phyloP scores from a whole-genome alignment of 2,329 filamentous ascomycete genomes.

The Eurotiales sp. region DNA sequence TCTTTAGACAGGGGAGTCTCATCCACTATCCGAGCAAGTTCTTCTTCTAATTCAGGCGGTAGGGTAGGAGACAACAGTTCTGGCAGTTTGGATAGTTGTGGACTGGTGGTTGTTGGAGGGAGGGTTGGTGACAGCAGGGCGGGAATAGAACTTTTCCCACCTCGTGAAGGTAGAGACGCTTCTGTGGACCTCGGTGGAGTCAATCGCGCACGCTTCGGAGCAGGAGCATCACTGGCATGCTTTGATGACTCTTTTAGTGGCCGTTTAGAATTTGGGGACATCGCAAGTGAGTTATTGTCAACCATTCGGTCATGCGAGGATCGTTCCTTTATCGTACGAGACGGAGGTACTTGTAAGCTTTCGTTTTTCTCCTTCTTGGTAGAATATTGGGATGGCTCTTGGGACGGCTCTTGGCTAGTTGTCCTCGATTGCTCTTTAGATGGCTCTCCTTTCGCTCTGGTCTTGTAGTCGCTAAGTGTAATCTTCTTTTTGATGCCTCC shows the following conservation, averaged over 20 bases:
- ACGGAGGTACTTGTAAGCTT: slow-evolving; percentile 17
- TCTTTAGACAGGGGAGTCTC: slow-evolving; percentile 23
- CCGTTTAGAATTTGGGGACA: slow-evolving; percentile 17
- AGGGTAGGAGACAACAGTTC: slow-evolving; percentile 57
- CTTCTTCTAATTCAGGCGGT: slow-evolving; percentile 53
- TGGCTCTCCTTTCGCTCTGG: slow-evolving; percentile 42
- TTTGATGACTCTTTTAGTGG: slow-evolving; percentile 5
- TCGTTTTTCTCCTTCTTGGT: slow-evolving; percentile 20
- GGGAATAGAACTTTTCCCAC: slow-evolving; percentile 26
- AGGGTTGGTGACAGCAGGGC: slow-evolving; percentile 38
- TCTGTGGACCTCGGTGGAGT: slow-evolving; percentile 30
- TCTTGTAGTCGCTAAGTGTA: slow-evolving; percentile 59
- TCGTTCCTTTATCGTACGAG: slow-evolving; percentile 7
- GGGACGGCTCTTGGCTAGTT: not conserved
- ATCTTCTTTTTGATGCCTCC: slow-evolving; percentile 57
- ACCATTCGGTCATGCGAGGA: not conserved
- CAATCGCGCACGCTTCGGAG: slow-evolving; percentile 39
- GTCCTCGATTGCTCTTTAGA: slow-evolving; percentile 4
- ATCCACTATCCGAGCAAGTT: slow-evolving; percentile 44
- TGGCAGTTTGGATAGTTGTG: slow-evolving; percentile 50
- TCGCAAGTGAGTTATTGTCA: slow-evolving; percentile 4
- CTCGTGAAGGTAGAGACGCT: slow-evolving; percentile 23
- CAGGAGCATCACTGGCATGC: slow-evolving; percentile 19
- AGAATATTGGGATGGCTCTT: not conserved
- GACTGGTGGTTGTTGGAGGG: slow-evolving; percentile 38